These are phyloP conservation scores for Coleophoma eucalyptorum DNA, from an alignment of 2,329 filamentous ascomycete genomes.

Conservation along the genomic window DNA sequence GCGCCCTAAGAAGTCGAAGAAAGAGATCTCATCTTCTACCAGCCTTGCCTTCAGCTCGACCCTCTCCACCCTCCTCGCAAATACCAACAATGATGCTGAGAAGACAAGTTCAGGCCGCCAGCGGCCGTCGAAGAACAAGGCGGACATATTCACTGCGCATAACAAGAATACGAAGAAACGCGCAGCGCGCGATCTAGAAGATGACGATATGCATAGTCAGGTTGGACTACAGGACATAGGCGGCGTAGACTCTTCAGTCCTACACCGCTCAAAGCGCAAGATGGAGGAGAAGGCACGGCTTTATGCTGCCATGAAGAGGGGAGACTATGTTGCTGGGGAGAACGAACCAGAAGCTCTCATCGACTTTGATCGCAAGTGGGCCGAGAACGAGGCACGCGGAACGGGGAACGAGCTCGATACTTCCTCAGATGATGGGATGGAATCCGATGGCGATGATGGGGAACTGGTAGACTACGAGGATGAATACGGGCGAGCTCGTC, in stretches of 20 bases:
- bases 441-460: conserved; percentile 26
- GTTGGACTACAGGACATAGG: conserved; percentile 66
- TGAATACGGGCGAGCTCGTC: conserved; percentile 83
- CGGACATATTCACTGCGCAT: conserved; percentile 65
- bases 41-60: conserved; percentile 86
- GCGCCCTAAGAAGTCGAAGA: conserved; percentile 61
- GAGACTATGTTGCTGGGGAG: conserved; percentile 63
- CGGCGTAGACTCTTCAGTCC: conserved; percentile 49
- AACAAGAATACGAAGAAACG: conserved; percentile 61
- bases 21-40: conserved; percentile 66
- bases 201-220: conserved; percentile 32
- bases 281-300: conserved; percentile 88
- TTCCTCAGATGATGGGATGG: conserved; percentile 56
- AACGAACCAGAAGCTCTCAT: conserved; percentile 67
- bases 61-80: conserved; percentile 74
- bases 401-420: conserved; percentile 35
- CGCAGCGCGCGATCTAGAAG: conserved; percentile 52
- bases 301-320: conserved; percentile 86
- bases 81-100: conserved; percentile 33
- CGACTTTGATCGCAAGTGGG: conserved; percentile 97
- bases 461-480: conserved; percentile 85
- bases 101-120: conserved; percentile 41
- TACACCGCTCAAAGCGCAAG: conserved; percentile 66
- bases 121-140: conserved; percentile 53
- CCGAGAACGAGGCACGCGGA: conserved; percentile 52